These are phyloP conservation scores for Trichocladium uniseriatum DNA, from an alignment of 495 filamentous ascomycete species.

Conservation along the genomic window DNA sequence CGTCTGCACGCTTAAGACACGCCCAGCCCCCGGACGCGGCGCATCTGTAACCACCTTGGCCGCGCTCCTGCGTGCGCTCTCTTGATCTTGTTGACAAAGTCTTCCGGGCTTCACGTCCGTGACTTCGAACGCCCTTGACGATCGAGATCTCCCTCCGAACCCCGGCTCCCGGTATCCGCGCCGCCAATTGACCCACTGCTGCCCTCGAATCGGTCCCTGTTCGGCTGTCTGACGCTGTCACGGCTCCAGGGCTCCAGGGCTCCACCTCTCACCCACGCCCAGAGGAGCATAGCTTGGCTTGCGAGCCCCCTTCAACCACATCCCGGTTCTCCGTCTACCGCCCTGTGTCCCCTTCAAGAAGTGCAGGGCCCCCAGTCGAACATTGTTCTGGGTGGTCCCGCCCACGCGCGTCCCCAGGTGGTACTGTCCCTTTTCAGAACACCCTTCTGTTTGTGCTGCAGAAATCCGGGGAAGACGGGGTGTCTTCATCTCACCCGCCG, in stretches of 20 bases:
- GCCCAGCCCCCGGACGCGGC: conserved; percentile 11
- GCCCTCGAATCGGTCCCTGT: conserved; percentile 13
- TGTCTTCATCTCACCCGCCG: conserved; percentile 5
- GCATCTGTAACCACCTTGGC: neutral
- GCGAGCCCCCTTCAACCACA: too few species aligned
- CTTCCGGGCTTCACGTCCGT: too few species aligned
- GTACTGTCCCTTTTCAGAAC: too few species aligned
- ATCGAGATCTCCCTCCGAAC: conserved; percentile 5
- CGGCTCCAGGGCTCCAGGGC: too few species aligned
- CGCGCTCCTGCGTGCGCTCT: conserved; percentile 1
- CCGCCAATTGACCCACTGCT: conserved; percentile 18
- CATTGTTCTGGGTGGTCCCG: conserved; percentile 5
- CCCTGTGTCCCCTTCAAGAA: conserved; percentile 1
- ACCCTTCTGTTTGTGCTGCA: too few species aligned
- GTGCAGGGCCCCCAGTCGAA: conserved; percentile 16
- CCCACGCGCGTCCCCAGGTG: conserved; percentile 5
- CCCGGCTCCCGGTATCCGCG: conserved; percentile 8
- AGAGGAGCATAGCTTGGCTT: too few species aligned
- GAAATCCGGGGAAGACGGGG: conserved; percentile 6
- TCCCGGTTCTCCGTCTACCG: too few species aligned
- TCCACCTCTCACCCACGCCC: too few species aligned
- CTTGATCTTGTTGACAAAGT: conserved; percentile 5
- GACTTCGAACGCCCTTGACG: too few species aligned
- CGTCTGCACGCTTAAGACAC: conserved; percentile 19
- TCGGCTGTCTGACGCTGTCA: conserved; percentile 15